phyloP scores from a whole-genome alignment of 345 rosid genomes.

The Rubroshorea leprosula region DNA sequence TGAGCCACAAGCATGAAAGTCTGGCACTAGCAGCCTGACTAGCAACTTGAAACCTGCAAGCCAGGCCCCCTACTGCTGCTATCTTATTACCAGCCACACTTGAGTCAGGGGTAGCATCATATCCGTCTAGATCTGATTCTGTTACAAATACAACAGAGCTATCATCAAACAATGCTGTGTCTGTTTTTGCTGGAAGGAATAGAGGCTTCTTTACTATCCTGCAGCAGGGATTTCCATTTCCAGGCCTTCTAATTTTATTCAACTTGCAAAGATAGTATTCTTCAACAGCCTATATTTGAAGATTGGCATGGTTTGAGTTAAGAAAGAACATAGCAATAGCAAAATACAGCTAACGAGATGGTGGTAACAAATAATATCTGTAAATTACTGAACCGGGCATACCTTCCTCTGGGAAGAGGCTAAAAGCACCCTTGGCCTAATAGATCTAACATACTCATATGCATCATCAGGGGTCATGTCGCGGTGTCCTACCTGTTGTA shows the following conservation, averaged over 20 bases:
- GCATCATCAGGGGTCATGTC: constrained; percentile 57
- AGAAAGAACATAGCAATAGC: too few species aligned
- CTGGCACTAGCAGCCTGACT: constrained; percentile 32
- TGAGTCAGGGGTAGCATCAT: constrained; percentile 26
- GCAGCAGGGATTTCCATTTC: too few species aligned
- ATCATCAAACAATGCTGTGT: constrained; percentile 35
- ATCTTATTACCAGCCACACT: constrained; percentile 19
- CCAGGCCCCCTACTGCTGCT: constrained; percentile 30
- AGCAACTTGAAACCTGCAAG: constrained; percentile 41
- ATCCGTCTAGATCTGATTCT: constrained; percentile 51
- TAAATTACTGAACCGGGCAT: not conserved
- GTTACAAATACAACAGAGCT: constrained; percentile 39
- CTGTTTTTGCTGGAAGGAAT: constrained; percentile 1
- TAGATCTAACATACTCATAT: constrained; percentile 50
- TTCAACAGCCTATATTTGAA: constrained; percentile 40
- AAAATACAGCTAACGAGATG: too few species aligned
- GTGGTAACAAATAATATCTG: not conserved
- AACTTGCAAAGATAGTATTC: constrained; percentile 31
- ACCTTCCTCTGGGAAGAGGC: constrained; percentile 60
- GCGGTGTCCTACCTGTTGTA: constrained; percentile 41
- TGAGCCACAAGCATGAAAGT: constrained; percentile 32
- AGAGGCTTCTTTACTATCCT: constrained; percentile 6
- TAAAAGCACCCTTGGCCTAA: constrained; percentile 56
- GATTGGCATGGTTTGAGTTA: too few species aligned
- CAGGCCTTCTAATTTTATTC: constrained; percentile 14